Conservation (phyloP, 257 asterid genomes). For the Primulina eburnea region DNA sequence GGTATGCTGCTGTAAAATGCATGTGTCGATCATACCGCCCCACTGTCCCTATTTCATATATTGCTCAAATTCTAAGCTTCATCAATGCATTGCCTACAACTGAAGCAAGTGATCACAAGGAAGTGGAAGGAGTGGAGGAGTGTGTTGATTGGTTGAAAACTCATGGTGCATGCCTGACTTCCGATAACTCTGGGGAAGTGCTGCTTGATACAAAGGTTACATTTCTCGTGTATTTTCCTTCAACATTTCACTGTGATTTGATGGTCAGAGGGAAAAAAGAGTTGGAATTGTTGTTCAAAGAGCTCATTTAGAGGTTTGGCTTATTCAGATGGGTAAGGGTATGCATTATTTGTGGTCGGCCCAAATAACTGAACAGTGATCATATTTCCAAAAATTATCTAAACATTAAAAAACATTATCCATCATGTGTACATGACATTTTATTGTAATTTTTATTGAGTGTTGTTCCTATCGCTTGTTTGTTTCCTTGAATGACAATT, state of each 20-base stretch:
- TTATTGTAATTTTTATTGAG: not conserved
- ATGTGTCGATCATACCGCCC: slow-evolving; percentile 96
- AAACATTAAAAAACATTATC: too few species aligned
- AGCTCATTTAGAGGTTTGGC: not conserved
- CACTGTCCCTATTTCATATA: slow-evolving; percentile 73
- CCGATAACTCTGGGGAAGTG: slow-evolving; percentile 69
- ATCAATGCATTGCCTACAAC: slow-evolving; percentile 38
- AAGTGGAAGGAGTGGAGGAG: slow-evolving; percentile 67
- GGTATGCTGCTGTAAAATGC: slow-evolving; percentile 89
- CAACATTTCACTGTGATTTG: not conserved
- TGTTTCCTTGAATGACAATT: not conserved
- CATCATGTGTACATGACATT: not conserved
- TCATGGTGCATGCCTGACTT: slow-evolving; percentile 81
- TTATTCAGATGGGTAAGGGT: not conserved
- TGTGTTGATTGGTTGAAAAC: slow-evolving; percentile 96
- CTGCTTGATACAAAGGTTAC: slow-evolving; percentile 80
- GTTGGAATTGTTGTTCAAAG: not conserved
- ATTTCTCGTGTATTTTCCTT: slow-evolving; percentile 13
- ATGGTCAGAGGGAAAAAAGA: not conserved
- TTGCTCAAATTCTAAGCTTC: slow-evolving; percentile 81
- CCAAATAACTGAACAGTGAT: not conserved
- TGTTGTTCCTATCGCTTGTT: not conserved
- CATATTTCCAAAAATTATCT: not conserved
- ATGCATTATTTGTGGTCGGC: not conserved
- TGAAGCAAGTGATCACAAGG: slow-evolving; percentile 55